Conservation (phyloP, 176 grass and related monocot species). For the Raddia distichophylla region DNA sequence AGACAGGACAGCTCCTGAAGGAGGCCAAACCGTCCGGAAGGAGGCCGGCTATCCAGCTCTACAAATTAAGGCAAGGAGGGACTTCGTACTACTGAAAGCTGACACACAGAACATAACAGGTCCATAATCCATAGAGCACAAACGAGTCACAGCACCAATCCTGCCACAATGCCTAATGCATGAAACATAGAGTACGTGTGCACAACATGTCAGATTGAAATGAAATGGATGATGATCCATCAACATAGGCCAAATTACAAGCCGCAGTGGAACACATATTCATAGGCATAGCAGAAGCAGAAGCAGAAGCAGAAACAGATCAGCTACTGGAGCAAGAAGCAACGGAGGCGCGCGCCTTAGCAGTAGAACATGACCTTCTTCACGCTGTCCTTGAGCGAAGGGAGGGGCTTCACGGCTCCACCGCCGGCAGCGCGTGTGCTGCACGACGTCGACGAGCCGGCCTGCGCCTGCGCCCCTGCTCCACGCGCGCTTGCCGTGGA, state of each 20-base stretch:
- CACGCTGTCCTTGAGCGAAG: slow-evolving; percentile 77
- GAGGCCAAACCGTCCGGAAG: no score
- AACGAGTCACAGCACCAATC: background rate
- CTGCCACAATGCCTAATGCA: background rate
- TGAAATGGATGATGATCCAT: background rate
- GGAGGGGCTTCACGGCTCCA: slow-evolving; percentile 74
- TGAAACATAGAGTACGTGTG: background rate
- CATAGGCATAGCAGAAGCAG: background rate
- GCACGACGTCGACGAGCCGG: slow-evolving; percentile 30
- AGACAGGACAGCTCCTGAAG: no score
- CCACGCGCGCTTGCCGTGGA: slow-evolving; percentile 51
- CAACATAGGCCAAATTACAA: background rate
- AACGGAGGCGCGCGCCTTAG: slow-evolving; percentile 30
- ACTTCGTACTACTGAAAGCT: no score
- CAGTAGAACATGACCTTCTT: slow-evolving; percentile 97
- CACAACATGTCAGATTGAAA: background rate
- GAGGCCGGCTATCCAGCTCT: no score
- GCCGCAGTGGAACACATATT: background rate
- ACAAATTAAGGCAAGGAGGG: no score
- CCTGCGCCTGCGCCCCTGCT: background rate
- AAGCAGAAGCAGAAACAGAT: background rate
- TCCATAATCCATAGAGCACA: background rate
- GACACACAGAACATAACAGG: background rate
- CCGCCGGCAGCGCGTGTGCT: slow-evolving; percentile 36
- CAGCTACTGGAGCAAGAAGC: background rate